A percentile compares a stretch with the other conserved stretches of the same genome.
These are phyloP conservation scores for Aureobasidium sp. DNA, from an alignment of 2,329 filamentous ascomycete species.

Conservation along the genomic window DNA sequence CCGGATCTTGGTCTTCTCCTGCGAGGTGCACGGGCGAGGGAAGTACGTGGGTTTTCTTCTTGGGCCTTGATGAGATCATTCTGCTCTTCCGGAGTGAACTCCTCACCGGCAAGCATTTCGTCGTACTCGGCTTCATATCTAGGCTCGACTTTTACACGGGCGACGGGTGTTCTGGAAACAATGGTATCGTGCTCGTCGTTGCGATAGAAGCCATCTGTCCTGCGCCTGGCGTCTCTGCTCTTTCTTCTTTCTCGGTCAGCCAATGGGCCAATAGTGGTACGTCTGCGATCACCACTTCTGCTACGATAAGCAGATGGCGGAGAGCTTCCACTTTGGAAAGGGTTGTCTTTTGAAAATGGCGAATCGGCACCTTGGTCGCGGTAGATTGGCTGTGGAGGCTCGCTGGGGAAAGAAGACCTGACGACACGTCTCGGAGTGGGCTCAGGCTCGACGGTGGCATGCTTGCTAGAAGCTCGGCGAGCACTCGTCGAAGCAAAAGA, in stretches of 20 bases:
- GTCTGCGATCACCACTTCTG: slow-evolving; percentile 41
- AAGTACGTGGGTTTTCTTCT: background rate
- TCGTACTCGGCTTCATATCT: slow-evolving; percentile 27
- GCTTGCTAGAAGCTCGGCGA: slow-evolving; percentile 37
- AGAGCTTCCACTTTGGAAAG: slow-evolving; percentile 81
- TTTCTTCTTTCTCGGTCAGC: slow-evolving; percentile 35
- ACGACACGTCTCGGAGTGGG: slow-evolving; percentile 41
- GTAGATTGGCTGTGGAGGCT: slow-evolving; percentile 23
- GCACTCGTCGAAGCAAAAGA: slow-evolving; percentile 25
- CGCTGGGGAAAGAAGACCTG: slow-evolving; percentile 16
- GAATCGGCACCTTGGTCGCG: slow-evolving; percentile 40
- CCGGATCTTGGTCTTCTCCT: slow-evolving; percentile 20
- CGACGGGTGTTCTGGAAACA: slow-evolving; percentile 52
- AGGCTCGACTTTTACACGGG: slow-evolving; percentile 30
- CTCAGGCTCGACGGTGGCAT: slow-evolving; percentile 29
- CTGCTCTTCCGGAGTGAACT: slow-evolving; percentile 89
- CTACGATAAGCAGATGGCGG: slow-evolving; percentile 40
- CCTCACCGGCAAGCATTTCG: slow-evolving; percentile 64
- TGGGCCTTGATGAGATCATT: slow-evolving; percentile 59
- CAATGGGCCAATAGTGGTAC: slow-evolving; percentile 44
- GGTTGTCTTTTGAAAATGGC: slow-evolving; percentile 83
- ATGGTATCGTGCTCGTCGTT: slow-evolving; percentile 48
- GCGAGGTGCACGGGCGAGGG: slow-evolving; percentile 9
- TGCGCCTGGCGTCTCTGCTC: slow-evolving; percentile 37
- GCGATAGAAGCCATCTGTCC: slow-evolving; percentile 37